Evolutionary conservation across 2,329 filamentous ascomycete species (phyloP), one percentile per base, ranked within the genome.

Genomic region (Cytospora piceae): DNA sequence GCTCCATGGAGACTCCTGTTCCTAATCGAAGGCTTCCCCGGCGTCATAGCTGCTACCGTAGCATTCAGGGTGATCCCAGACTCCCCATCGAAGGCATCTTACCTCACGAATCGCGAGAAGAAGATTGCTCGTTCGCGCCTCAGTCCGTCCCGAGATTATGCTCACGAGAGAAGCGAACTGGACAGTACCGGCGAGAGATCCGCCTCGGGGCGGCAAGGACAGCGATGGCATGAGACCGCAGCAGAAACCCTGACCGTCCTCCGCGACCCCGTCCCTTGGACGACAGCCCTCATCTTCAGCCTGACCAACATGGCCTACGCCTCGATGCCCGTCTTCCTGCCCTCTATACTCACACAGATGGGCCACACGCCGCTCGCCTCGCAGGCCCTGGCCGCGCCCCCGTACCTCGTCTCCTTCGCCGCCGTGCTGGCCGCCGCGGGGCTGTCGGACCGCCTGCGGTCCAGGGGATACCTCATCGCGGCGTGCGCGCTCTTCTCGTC

Each of bases 1-100:
- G 90, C 92, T 0, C 87, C 91, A 4, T 96, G 93, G 93, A 85
- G 93, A n/a, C 83, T 94, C 2, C 82, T 96, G 32, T 96, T 96
- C 73, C 82, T 96, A 9, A 71, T 94, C 15, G 93, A 96, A 76
- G 93, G 93, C 1, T 94, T 96, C 67, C 93, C 93, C 1, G 93
- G 90, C 31, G 84, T 96, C 53, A 68, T 96, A 11, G 85, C 91
- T 15, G 89, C 91, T 7, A 86, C 90, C 0, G 82, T 89, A 69
- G 90, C 92, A 15, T 96, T 88, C 89, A 81, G 82, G 61, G 80
- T 89, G 73, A 87, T 96, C 59, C 93, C 93, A 0, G 93, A 96
- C 77, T 85, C 86, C 0, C 93, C 93, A 0, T 81, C 84, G 24
- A 86, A 80, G n/a, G 88, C 89, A 1, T 73, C 77, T 6, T 92